Base-by-base conservation (phyloP, 768 basidiomycete genomes). In the Rhodotorula paludigena region DNA sequence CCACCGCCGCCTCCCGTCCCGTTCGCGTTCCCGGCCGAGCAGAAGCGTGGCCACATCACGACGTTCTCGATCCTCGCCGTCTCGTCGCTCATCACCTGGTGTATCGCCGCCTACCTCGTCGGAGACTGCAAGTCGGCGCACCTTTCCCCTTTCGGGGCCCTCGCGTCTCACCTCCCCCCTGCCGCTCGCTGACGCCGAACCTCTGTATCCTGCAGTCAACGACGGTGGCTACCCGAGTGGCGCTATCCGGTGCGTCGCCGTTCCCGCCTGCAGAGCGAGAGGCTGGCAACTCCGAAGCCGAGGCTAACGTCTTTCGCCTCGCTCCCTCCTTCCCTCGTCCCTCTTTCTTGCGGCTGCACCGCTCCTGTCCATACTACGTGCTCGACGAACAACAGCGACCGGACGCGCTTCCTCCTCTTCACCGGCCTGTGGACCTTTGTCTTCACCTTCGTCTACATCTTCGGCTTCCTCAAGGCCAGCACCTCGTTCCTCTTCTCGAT, bases 401-500 rank as follows among this genome's bases (percentile, higher is more conserved):
- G 67, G 55, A n/a, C 45, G 47, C 56, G 68, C 15, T 73, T 70
- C 64, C 65, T 73, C 45, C 59, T 73, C 51, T 73, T 73, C 63
- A 57, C 55, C 39, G 63, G 63, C 28, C 45, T 71, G 42, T 74
- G 73, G 73, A 71, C 69, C 14, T 63, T 74, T 49, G 30, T 74
- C 57, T 69, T 74, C 58, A 23, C 64, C 21, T 38, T 66, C 57
- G 38, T 63, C 60, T 74, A 74, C 66, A 49, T 74, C 44, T 49
- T 52, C 48, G 72, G 71, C 41, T 69, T 73, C 67, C 39, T 74
- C 42, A 49, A 42, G 41, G 68, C 73, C 4, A 49, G 71, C 28
- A 35, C 57, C n/a, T 65, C 56, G 44, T 75, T 76, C 73, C 60
- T 73, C 47, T 73, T 74, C 64, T 74, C 73, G 32, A 72, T 76